Percentiles rank a stretch among this genome's conserved stretches.
Conservation (phyloP, 805 yeast species). For the Kuraishia cidri region DNA sequence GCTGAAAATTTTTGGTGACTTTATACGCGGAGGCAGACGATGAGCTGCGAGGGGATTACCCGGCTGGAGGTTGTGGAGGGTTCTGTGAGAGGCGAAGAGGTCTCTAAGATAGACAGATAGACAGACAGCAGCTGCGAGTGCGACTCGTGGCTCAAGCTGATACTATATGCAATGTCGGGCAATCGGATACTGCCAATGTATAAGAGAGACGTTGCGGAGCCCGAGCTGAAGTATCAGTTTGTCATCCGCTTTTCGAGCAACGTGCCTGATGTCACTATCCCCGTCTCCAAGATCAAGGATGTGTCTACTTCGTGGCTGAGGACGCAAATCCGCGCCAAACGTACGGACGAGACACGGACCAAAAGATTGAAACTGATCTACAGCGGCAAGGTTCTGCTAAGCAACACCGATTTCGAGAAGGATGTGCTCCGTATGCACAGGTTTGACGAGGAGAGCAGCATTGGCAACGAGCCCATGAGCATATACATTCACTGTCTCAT, state of each 20-base stretch:
- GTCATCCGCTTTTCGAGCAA: slow-evolving; percentile 38
- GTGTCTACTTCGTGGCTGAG: slow-evolving; percentile 30
- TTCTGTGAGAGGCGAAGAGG: too few relatives aligned
- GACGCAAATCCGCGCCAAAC: slow-evolving; percentile 27
- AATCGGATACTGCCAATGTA: too few relatives aligned
- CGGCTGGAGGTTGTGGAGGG: too few relatives aligned
- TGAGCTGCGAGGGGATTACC: too few relatives aligned
- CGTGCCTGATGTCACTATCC: slow-evolving; percentile 29
- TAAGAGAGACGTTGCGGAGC: too few relatives aligned
- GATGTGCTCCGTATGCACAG: slow-evolving; percentile 30
- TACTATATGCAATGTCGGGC: too few relatives aligned
- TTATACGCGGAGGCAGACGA: too few relatives aligned
- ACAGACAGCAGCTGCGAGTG: too few relatives aligned
- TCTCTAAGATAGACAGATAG: too few relatives aligned
- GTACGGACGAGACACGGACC: slow-evolving; percentile 20
- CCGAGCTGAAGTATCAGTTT: slow-evolving; percentile 11
- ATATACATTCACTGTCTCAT: slow-evolving; percentile 75
- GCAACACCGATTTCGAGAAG: slow-evolving; percentile 40
- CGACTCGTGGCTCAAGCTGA: too few relatives aligned
- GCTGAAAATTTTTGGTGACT: slow-evolving; percentile 3
- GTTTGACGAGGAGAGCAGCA: slow-evolving; percentile 9
- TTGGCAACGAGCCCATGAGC: slow-evolving; percentile 12
- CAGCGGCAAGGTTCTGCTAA: slow-evolving; percentile 58
- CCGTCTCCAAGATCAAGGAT: slow-evolving; percentile 19
- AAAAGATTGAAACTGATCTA: slow-evolving; percentile 57